phyloP scores from a whole-genome alignment of 2,329 filamentous ascomycete species.

The Calonectria honghensis region DNA sequence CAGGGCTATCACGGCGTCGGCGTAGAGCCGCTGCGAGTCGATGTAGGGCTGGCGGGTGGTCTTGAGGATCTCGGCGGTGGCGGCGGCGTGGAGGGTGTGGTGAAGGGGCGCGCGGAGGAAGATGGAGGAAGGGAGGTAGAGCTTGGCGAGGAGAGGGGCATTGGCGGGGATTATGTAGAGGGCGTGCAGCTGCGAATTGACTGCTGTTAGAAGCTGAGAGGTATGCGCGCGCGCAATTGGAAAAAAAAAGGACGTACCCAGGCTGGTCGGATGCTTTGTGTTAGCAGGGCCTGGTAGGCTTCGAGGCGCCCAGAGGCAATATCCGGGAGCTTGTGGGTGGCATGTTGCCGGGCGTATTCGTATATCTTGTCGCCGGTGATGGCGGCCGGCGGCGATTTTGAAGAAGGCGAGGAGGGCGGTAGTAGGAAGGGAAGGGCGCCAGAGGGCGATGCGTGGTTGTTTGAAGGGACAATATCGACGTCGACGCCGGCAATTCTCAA shows the following conservation, averaged over 20 bases:
- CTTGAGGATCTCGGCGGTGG: slow-evolving; percentile 83
- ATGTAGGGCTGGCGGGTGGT: slow-evolving; percentile 65
- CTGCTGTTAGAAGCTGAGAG: background rate
- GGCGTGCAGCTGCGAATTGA: slow-evolving; percentile 78
- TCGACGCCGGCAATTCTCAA: slow-evolving; percentile 84
- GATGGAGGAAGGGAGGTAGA: slow-evolving; percentile 83
- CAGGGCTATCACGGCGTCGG: slow-evolving; percentile 67
- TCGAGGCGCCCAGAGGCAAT: slow-evolving; percentile 76
- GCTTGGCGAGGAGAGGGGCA: slow-evolving; percentile 78
- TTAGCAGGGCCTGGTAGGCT: slow-evolving; percentile 86
- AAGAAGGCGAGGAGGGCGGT: slow-evolving; percentile 64
- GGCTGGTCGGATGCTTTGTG: slow-evolving; percentile 86
- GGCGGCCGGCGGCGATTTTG: slow-evolving; percentile 73
- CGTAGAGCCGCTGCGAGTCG: slow-evolving; percentile 63
- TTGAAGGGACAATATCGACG: slow-evolving; percentile 82
- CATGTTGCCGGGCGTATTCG: slow-evolving; percentile 76
- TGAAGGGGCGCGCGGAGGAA: slow-evolving; percentile 79
- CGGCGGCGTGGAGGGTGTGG: slow-evolving; percentile 82
- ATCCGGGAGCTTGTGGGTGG: slow-evolving; percentile 64
- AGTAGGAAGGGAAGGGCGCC: slow-evolving; percentile 93
- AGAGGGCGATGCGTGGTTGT: slow-evolving; percentile 93
- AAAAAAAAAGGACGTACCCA: slow-evolving; percentile 76
- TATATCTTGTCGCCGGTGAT: slow-evolving; percentile 75
- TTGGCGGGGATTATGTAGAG: slow-evolving; percentile 86
- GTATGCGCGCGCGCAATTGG: background rate